Evolutionary conservation across 805 yeast species (phyloP), one percentile per base, ranked within the genome.

Genomic region (Alloascoidea hylecoeti): DNA sequence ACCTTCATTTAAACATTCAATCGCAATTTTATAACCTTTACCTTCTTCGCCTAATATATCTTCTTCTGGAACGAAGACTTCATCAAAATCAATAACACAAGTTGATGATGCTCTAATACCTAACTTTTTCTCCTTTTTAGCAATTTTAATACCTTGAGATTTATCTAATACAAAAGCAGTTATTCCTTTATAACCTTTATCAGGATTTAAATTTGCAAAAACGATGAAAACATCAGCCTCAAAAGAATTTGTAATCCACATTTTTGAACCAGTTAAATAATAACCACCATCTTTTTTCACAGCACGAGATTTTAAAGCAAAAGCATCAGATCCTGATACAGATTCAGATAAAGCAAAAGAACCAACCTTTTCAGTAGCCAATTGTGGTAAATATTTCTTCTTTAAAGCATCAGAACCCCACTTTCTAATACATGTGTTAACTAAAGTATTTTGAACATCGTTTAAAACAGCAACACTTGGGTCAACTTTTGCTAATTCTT

Each of bases 371-470:
- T 39, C 42, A 16, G 48, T 37, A 16, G 68, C 60, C 27, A 62
- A 52, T 35, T 46, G 52, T 6, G 67, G 68, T n/a, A 62, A 49
- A 42, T 57, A 63, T 41, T 55, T 58, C 37, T 55, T 54, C 46
- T 58, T 51, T 40, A 63, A 44, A 17, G 44, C 48, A 33, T 57
- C 49, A 18, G 59, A 49, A 1, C 67, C 68, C 49, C 53, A 60
- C 16, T 50, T 50, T 37, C 67, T 55, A 17, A 62, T 48, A 35
- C 60, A 47, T 14, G 66, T 63, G 48, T 59, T 62, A 30, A 61
- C 67, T 14, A 62, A 53, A 12, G 68, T 62, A 49, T 61, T 61
- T 47, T 62, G 68, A n/a, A 62, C 68, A 43, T 62, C 68, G 44
- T 63, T 63, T 46, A 62, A 37, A 12, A 60, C 66, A 13, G 63